Percentiles rank a stretch among this genome's conserved stretches.
These are phyloP conservation scores for Penicillium psychrofluorescens DNA, from an alignment of 495 filamentous ascomycete genomes.

Conservation along the genomic window DNA sequence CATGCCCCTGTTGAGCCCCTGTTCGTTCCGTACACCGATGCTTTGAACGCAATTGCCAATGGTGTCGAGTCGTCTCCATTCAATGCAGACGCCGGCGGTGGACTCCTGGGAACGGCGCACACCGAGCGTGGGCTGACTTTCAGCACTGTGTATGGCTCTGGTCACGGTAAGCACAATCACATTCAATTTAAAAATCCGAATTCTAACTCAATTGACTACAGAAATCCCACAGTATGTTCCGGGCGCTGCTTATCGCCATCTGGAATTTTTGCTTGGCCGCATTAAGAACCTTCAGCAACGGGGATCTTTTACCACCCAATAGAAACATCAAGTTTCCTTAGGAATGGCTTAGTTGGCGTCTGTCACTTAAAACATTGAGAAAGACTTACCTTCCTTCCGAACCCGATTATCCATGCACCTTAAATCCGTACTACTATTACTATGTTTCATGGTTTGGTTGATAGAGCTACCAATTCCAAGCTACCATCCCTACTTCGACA, in stretches of 20 bases:
- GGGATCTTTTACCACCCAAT: conserved; percentile 25
- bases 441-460: too few relatives aligned
- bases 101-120: conserved; percentile 52
- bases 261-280: conserved; percentile 61
- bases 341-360: too few relatives aligned
- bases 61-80: conserved; percentile 6
- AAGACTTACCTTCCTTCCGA: too few relatives aligned
- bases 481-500: too few relatives aligned
- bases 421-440: too few relatives aligned
- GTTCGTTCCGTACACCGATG: conserved; percentile 56
- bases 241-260: conserved; percentile 54
- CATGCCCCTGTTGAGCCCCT: conserved; percentile 48
- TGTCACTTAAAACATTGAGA: too few relatives aligned
- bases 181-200: neutral
- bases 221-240: conserved; percentile 55
- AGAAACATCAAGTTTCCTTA: neutral
- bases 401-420: too few relatives aligned
- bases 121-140: conserved; percentile 67
- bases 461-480: too few relatives aligned
- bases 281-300: conserved; percentile 37
- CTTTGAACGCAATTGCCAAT: conserved; percentile 22
- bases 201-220: conserved; percentile 3
- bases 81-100: conserved; percentile 35
- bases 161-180: conserved; percentile 46
- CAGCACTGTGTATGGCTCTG: conserved; percentile 47